Conservation (phyloP, 2,329 filamentous ascomycete species). For the Claviceps sp. region DNA sequence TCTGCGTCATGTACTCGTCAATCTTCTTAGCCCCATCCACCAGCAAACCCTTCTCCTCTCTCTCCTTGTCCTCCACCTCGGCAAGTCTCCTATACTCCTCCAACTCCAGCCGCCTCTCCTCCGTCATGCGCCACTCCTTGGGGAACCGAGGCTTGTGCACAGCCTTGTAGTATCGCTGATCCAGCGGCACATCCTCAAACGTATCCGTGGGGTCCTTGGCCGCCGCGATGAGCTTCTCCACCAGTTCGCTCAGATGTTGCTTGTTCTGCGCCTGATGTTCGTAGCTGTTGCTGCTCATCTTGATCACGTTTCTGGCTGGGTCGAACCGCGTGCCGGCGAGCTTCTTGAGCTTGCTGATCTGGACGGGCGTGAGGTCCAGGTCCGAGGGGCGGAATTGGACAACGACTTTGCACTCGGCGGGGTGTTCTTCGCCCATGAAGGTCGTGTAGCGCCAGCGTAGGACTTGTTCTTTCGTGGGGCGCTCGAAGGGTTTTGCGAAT, state of each 20-base stretch:
- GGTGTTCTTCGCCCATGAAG: slow-evolving; percentile 89
- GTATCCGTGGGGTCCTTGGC: slow-evolving; percentile 68
- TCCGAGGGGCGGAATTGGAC: slow-evolving; percentile 73
- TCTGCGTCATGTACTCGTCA: slow-evolving; percentile 21
- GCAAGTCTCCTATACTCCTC: slow-evolving; percentile 42
- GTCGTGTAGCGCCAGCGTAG: slow-evolving; percentile 94
- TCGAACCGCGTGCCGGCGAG: slow-evolving; percentile 78
- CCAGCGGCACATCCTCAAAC: slow-evolving; percentile 80
- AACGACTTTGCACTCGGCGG: slow-evolving; percentile 85
- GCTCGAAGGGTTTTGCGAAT: slow-evolving; percentile 66
- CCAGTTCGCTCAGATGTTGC: slow-evolving; percentile 71
- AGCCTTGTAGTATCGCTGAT: slow-evolving; percentile 71
- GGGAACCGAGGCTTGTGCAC: slow-evolving; percentile 62
- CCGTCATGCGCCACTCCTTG: slow-evolving; percentile 66
- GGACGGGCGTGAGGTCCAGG: slow-evolving; percentile 51
- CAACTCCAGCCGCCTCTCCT: slow-evolving; percentile 52
- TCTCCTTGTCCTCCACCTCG: slow-evolving; percentile 39
- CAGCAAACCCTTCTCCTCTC: slow-evolving; percentile 37
- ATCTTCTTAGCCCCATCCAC: slow-evolving; percentile 45
- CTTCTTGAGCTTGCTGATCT: slow-evolving; percentile 75
- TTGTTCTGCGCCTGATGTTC: slow-evolving; percentile 92
- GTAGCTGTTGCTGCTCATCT: slow-evolving; percentile 84
- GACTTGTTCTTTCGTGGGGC: slow-evolving; percentile 52
- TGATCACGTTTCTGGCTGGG: slow-evolving; percentile 64
- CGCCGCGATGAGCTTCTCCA: slow-evolving; percentile 58